Conservation (phyloP, 495 filamentous ascomycete species). For the Neurospora tetrasperma region DNA sequence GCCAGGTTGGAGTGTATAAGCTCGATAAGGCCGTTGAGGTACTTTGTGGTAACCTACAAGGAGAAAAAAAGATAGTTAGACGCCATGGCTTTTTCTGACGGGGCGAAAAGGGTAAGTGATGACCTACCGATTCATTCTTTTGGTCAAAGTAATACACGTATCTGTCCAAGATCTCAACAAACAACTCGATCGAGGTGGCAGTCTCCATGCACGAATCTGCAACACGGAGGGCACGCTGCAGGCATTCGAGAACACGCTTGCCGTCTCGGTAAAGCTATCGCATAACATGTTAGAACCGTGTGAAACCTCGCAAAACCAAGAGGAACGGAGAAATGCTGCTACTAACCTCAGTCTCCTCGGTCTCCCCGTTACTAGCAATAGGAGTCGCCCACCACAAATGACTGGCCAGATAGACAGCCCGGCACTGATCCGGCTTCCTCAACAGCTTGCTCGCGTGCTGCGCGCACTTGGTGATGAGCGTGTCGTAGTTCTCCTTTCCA, state of each 20-base stretch:
- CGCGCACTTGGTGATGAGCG: constrained; percentile 93
- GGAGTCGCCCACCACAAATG: constrained; percentile 98
- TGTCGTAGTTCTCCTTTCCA: constrained; percentile 94
- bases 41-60: constrained; percentile 84
- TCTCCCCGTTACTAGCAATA: constrained; percentile 68
- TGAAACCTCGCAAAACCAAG: background rate
- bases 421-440: constrained; percentile 96
- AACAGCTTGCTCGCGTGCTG: constrained; percentile 93
- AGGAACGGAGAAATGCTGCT: background rate
- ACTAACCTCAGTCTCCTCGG: constrained; percentile 73
- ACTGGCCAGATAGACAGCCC: constrained; percentile 89
- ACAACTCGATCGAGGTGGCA: constrained; percentile 93
- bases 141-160: constrained; percentile 99
- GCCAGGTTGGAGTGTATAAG: constrained; percentile 88
- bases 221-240: constrained; percentile 89
- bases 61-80: background rate
- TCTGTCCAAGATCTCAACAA: constrained; percentile 94
- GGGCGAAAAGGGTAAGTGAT: too few species aligned
- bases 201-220: constrained; percentile 99
- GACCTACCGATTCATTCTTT: constrained; percentile 79
- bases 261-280: constrained; percentile 86
- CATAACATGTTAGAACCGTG: constrained; percentile 6
- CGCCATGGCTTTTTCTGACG: too few species aligned
- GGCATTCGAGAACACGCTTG: constrained; percentile 89
- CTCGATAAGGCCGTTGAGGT: constrained; percentile 95